Evolutionary conservation across 1,284 basidiomycete species (phyloP), one percentile per base, ranked within the genome.

Genomic region (Lentinus polychrous): DNA sequence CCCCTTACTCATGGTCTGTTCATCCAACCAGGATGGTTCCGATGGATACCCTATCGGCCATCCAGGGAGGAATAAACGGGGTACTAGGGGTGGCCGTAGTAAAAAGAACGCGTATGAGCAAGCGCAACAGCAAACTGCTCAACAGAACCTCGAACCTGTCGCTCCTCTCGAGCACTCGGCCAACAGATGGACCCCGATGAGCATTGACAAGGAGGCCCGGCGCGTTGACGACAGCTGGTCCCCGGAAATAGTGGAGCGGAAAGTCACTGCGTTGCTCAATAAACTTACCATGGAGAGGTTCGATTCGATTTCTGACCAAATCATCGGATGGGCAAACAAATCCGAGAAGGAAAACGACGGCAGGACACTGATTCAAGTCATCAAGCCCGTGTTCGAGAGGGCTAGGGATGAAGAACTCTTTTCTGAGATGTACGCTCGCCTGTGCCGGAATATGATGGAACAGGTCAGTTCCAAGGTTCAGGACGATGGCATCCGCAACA

Each of bases 221-320:
- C 64, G 58, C 49, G 59, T 52, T 15, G 83, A 88, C 43, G 66
- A 73, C 14, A 86, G 89, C 48, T n/a, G n/a, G n/a, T 85, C 88
- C 2, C 83, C 89, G 0, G 87, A 88, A 58, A 69, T 87, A 56
- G 91, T 97, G 31, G 91, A 95, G 60, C 85, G 93, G 52, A 97
- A 96, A 72, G 94, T 98, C 73, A 94, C 91, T 70, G 75, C 74
- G 46, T 69, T 97, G 53, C 85, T 99, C 61, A 98, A 98, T 80
- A 97, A 95, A 74, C 81, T 98, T 43, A 95, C 94, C 1, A 86
- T 94, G 79, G 93, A 97, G 73, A 92, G 91, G 64, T 98, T 98
- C 75, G 92, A 95, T 58, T 87, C 89, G 6, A 96, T 98, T 60
- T 94, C 60, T 8, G 57, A 60, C 44, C 55, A 57, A 46, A 57